A percentile compares a stretch with the other conserved stretches of the same genome.
Evolutionary conservation across 2,329 filamentous ascomycete species (phyloP).

Genomic region (Raffaelea ambrosiae): DNA sequence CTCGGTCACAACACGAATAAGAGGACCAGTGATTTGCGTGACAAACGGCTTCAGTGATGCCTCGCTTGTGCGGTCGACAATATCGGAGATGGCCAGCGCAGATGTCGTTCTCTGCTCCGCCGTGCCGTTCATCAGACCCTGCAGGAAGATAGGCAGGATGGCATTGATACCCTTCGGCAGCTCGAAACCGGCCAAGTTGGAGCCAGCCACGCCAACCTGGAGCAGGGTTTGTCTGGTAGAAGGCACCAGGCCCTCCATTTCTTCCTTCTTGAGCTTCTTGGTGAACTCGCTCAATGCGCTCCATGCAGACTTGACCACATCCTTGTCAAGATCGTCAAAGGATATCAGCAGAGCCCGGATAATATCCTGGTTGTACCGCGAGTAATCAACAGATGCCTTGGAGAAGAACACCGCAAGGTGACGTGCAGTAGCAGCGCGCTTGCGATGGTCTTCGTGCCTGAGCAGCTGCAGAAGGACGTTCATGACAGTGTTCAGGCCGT

Average conservation of each 20-base stretch:
- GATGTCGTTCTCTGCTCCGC: conserved; percentile 86
- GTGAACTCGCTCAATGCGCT: conserved; percentile 79
- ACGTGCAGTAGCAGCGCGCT: conserved; percentile 66
- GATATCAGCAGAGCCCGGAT: conserved; percentile 84
- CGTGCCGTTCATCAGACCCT: conserved; percentile 94
- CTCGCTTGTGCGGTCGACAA: conserved; percentile 85
- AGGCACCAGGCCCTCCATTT: conserved; percentile 88
- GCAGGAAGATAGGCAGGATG: conserved; percentile 91
- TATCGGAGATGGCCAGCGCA: conserved; percentile 88
- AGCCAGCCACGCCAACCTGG: conserved; percentile 80
- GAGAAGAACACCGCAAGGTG: conserved; percentile 85
- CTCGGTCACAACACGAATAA: conserved; percentile 96
- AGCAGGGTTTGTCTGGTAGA: conserved; percentile 81
- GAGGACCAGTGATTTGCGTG: conserved; percentile 91
- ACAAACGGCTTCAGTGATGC: conserved; percentile 89
- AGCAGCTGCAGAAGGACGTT: conserved; percentile 79
- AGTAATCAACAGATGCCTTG: conserved; percentile 75
- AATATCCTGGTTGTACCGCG: conserved; percentile 91
- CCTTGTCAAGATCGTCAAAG: conserved; percentile 77
- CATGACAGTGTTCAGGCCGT: conserved; percentile 93
- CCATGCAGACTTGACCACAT: conserved; percentile 87
- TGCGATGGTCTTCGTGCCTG: conserved; percentile 87
- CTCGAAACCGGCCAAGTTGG: conserved; percentile 78
- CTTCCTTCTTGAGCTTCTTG: conserved; percentile 85
- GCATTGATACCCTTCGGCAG: conserved; percentile 96